A percentile compares a stretch with the other conserved stretches of the same genome.
phyloP scores from a whole-genome alignment of 768 basidiomycete species.

The Chalciporus sphaerocephalus region DNA sequence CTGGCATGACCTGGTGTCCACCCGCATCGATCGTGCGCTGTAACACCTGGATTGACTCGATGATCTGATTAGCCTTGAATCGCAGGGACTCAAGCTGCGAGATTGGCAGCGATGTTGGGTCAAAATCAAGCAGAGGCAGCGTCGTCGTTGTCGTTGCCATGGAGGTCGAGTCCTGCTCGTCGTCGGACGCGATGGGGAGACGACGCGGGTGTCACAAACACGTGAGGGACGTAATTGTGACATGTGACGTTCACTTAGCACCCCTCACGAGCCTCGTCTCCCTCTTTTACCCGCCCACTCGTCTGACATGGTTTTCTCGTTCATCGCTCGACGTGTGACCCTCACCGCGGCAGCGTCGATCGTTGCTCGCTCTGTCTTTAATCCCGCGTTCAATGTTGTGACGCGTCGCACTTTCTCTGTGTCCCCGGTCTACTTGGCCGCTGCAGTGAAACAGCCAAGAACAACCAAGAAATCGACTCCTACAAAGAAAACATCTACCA shows the following conservation, averaged over 20 bases:
- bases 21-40: conserved; percentile 60
- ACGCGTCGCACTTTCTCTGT: conserved; percentile 27
- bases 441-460: conserved; percentile 2
- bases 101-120: conserved; percentile 46
- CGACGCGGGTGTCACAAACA: conserved; percentile 8
- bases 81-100: conserved; percentile 71
- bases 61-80: conserved; percentile 74
- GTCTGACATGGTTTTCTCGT: conserved; percentile 12
- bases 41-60: conserved; percentile 67
- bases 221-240: conserved; percentile 20
- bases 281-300: not conserved
- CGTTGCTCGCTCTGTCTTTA: not conserved
- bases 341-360: not conserved
- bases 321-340: conserved; percentile 10
- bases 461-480: conserved; percentile 3
- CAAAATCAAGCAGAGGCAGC: conserved; percentile 19
- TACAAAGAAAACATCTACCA: conserved; percentile 8
- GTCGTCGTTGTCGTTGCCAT: not conserved
- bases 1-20: conserved; percentile 57
- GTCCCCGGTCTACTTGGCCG: conserved; percentile 15
- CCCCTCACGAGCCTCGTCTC: not conserved
- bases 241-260: not conserved
- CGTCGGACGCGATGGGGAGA: not conserved
- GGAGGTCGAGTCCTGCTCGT: not conserved
- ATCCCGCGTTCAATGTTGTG: conserved; percentile 1